Conservation (phyloP, 164 flowering plant genomes). For the Macadamia tetraphylla region DNA sequence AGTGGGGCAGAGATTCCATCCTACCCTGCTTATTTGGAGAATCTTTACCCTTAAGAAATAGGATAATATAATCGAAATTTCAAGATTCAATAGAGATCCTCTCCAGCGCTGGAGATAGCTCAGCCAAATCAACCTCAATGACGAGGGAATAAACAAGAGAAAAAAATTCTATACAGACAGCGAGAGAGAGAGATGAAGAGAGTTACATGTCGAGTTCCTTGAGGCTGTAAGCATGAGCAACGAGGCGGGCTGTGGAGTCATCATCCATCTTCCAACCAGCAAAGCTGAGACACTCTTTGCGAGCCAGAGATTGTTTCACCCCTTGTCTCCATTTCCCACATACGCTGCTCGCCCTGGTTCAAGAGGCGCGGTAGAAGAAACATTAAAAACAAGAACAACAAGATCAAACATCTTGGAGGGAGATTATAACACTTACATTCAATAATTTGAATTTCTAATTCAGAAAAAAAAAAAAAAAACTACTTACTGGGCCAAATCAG, state of each 20-base stretch:
- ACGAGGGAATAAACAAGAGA: background rate
- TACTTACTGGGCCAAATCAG: conserved; percentile 68
- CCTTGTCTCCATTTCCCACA: conserved; percentile 87
- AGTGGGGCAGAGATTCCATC: too few relatives aligned
- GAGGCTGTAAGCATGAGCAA: conserved; percentile 60
- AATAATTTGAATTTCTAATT: background rate
- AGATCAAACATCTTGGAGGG: background rate
- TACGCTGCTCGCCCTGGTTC: conserved; percentile 32
- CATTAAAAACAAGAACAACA: background rate
- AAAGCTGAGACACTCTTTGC: conserved; percentile 65
- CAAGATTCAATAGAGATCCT: background rate
- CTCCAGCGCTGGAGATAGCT: too few relatives aligned
- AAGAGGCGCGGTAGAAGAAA: background rate
- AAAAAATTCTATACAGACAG: background rate
- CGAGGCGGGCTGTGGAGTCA: conserved; percentile 70
- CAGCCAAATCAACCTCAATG: background rate
- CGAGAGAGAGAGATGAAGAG: conserved; percentile 9
- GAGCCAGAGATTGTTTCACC: conserved; percentile 65
- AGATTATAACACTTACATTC: background rate
- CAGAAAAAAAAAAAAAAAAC: background rate
- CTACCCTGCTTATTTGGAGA: too few relatives aligned
- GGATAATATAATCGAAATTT: background rate
- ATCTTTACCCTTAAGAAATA: too few relatives aligned
- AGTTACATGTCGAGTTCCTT: conserved; percentile 86
- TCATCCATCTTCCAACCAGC: conserved; percentile 91